Evolutionary conservation across 768 basidiomycete species (phyloP).

Genomic region (Daedaleopsis sinensis): DNA sequence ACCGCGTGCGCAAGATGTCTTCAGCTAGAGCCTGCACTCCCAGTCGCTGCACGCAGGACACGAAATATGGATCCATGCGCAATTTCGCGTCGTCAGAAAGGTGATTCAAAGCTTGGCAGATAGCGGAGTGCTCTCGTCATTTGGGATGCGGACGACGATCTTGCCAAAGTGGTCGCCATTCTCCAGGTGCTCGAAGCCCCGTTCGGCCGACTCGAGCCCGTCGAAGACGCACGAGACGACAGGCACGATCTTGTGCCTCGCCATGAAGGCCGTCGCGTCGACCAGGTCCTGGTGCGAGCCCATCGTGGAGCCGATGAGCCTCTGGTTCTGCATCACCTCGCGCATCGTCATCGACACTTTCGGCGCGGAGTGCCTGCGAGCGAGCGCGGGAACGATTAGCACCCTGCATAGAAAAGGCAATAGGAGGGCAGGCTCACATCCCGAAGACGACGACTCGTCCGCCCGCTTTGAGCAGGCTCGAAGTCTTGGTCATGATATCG

Average conservation of each 20-base stretch:
- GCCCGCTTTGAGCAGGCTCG: conserved; percentile 39
- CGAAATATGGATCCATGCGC: too few relatives aligned
- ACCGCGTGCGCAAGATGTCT: too few relatives aligned
- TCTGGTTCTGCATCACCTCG: conserved; percentile 74
- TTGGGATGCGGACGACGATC: conserved; percentile 57
- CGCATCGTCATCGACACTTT: conserved; percentile 74
- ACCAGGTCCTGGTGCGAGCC: conserved; percentile 76
- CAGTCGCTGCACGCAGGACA: too few relatives aligned
- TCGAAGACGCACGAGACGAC: conserved; percentile 71
- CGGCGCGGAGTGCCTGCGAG: conserved; percentile 59
- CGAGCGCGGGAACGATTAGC: conserved; percentile 8
- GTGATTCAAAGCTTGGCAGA: conserved; percentile 8
- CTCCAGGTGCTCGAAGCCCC: conserved; percentile 71
- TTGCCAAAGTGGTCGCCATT: conserved; percentile 77
- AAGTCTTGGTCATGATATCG: conserved; percentile 38
- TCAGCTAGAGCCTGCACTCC: too few relatives aligned
- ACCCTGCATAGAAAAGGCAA: not conserved
- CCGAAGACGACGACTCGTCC: conserved; percentile 43
- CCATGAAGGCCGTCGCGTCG: conserved; percentile 72
- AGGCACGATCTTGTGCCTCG: conserved; percentile 67
- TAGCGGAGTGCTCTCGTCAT: not conserved
- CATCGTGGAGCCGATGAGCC: conserved; percentile 82
- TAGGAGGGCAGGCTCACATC: conserved; percentile 28
- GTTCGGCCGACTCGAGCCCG: conserved; percentile 55
- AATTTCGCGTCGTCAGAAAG: not conserved